phyloP scores from a whole-genome alignment of 805 yeast genomes.

The Starmerella scarabaei region DNA sequence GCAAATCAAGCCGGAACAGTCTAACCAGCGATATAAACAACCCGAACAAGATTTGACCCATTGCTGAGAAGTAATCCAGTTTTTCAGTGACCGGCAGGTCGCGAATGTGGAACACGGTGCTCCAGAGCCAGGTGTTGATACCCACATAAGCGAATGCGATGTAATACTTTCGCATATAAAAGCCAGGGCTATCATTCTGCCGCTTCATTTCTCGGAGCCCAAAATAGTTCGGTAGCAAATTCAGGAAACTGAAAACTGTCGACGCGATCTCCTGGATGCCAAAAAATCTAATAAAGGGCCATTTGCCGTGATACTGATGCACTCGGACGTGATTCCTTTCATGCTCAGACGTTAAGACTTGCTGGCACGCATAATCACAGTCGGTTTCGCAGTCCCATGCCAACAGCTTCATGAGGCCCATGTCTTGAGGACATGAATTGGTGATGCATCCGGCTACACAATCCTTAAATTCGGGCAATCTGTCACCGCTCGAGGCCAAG shows the following conservation, averaged over 20 bases:
- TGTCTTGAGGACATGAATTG: constrained; percentile 27
- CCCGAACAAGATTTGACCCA: constrained; percentile 70
- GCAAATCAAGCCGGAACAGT: constrained; percentile 43
- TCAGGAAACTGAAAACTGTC: constrained; percentile 61
- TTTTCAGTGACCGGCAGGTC: constrained; percentile 71
- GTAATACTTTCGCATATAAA: constrained; percentile 26
- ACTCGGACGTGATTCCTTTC: constrained; percentile 43
- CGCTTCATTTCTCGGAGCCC: constrained; percentile 32
- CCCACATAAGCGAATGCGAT: constrained; percentile 48
- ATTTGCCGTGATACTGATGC: constrained; percentile 88
- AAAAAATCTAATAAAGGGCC: constrained; percentile 77
- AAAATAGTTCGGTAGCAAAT: constrained; percentile 48
- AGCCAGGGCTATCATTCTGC: constrained; percentile 20
- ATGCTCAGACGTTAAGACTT: constrained; percentile 43
- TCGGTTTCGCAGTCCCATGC: constrained; percentile 66
- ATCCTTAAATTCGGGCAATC: constrained; percentile 35
- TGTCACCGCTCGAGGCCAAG: constrained; percentile 40
- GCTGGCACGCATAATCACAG: constrained; percentile 91
- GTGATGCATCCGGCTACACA: constrained; percentile 33
- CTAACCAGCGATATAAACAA: constrained; percentile 57
- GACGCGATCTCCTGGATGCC: constrained; percentile 81
- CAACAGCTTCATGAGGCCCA: constrained; percentile 33
- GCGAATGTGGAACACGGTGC: constrained; percentile 76
- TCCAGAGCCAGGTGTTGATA: constrained; percentile 77
- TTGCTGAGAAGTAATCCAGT: constrained; percentile 86